phyloP scores from a whole-genome alignment of 306 rosid species.

The Lathyrus aphaca region DNA sequence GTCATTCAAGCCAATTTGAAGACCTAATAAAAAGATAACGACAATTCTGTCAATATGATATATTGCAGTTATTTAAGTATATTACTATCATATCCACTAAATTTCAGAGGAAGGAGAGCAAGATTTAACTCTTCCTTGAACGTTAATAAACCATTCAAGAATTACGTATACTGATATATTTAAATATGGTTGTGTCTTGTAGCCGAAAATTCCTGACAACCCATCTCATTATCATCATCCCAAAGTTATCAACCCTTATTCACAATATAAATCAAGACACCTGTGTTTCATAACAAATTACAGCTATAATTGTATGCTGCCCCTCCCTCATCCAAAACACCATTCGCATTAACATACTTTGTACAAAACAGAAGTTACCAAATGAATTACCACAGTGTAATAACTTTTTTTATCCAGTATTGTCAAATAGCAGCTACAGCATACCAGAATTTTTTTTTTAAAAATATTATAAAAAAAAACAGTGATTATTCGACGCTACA shows the following conservation, averaged over 20 bases:
- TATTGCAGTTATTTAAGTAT: slow-evolving; percentile 12
- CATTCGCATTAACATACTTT: slow-evolving; percentile 12
- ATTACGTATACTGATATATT: neutral
- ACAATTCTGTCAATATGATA: slow-evolving; percentile 28
- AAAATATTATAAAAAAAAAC: neutral
- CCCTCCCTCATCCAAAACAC: slow-evolving; percentile 22
- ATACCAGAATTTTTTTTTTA: neutral
- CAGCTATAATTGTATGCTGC: neutral
- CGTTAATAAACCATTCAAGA: neutral
- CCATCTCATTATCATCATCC: neutral
- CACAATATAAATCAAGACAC: neutral
- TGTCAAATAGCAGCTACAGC: neutral
- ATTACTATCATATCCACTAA: slow-evolving; percentile 12
- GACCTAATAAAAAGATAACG: slow-evolving; percentile 46
- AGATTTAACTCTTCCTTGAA: slow-evolving; percentile 13
- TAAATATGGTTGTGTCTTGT: slow-evolving; percentile 1
- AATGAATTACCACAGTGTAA: neutral
- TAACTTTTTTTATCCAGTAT: neutral
- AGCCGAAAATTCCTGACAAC: slow-evolving; percentile 7
- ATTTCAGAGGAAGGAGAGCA: neutral
- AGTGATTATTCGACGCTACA: neutral
- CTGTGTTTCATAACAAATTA: slow-evolving; percentile 7
- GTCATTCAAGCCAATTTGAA: slow-evolving; percentile 75
- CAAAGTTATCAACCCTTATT: slow-evolving; percentile 13
- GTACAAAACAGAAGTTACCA: neutral